phyloP scores from a whole-genome alignment of 78 protist species.

The Bodo saltans region DNA sequence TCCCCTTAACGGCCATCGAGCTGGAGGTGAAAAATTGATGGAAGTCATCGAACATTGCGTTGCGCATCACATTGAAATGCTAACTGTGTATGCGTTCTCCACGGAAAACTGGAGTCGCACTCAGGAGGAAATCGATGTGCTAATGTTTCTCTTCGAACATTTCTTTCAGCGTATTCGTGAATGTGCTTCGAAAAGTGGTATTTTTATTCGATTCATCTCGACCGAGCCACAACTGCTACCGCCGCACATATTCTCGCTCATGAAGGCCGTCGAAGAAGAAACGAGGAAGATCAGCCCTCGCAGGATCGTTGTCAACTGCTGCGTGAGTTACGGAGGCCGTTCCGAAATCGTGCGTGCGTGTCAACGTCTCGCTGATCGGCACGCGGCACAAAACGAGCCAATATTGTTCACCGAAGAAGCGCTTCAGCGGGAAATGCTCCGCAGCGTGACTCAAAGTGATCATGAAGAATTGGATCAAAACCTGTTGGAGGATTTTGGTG shows the following conservation, averaged over 20 bases:
- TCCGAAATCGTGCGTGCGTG: neutral
- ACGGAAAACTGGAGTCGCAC: constrained; percentile 26
- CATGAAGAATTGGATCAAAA: neutral
- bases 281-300: neutral
- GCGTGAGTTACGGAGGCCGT: neutral
- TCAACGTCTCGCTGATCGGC: no score
- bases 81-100: constrained; percentile 35
- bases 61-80: neutral
- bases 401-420: neutral
- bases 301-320: neutral
- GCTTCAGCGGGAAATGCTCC: neutral
- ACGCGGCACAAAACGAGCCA: neutral
- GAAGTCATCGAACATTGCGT: neutral
- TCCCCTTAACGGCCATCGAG: neutral
- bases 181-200: neutral
- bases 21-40: neutral
- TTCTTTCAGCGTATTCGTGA: neutral
- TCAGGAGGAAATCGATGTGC: constrained; percentile 12
- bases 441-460: neutral
- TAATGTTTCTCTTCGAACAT: constrained; percentile 4
- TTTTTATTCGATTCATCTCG: neutral
- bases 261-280: neutral
- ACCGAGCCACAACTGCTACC: neutral
- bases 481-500: neutral
- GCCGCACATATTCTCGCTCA: neutral